phyloP scores from a whole-genome alignment of 2,329 filamentous ascomycete species.

The Aspergillus ustus region DNA sequence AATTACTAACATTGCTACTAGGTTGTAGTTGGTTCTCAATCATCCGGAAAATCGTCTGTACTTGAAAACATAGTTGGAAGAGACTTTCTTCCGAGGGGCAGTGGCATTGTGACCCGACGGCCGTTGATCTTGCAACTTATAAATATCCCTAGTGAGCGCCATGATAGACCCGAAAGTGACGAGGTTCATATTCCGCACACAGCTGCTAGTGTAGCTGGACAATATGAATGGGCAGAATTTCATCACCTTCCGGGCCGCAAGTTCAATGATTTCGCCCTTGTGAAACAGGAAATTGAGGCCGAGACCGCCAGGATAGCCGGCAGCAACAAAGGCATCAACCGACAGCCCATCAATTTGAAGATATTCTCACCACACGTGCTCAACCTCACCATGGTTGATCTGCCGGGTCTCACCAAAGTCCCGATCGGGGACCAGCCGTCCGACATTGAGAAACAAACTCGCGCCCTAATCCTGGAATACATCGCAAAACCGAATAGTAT shows the following conservation, averaged over 20 bases:
- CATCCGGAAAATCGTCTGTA: conserved; percentile 96
- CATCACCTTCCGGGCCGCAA: conserved; percentile 88
- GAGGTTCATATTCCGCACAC: conserved; percentile 73
- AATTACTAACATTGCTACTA: conserved; percentile 44
- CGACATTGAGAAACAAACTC: conserved; percentile 98
- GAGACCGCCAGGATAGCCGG: conserved; percentile 94
- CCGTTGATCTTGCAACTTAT: conserved; percentile 97
- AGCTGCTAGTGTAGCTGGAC: conserved; percentile 70
- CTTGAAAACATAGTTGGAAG: conserved; percentile 98
- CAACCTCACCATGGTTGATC: conserved; percentile 92
- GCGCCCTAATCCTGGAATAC: conserved; percentile 95
- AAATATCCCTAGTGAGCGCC: conserved; percentile 79
- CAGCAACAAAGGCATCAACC: conserved; percentile 97
- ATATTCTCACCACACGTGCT: conserved; percentile 97
- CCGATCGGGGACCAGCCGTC: conserved; percentile 96
- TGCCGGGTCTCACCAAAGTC: conserved; percentile 95
- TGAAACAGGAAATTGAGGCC: conserved; percentile 95
- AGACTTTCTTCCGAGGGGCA: conserved; percentile 94
- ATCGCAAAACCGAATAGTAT: conserved; percentile 99
- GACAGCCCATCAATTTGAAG: conserved; percentile 96
- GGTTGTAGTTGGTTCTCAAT: conserved; percentile 98
- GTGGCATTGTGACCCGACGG: conserved; percentile 92
- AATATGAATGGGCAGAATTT: conserved; percentile 89
- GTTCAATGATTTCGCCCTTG: conserved; percentile 89
- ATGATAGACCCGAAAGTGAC: conserved; percentile 70